A percentile compares a stretch with the other conserved stretches of the same genome.
phyloP scores from a whole-genome alignment of 2,329 filamentous ascomycete species.

The Epichloe gansuensis region DNA sequence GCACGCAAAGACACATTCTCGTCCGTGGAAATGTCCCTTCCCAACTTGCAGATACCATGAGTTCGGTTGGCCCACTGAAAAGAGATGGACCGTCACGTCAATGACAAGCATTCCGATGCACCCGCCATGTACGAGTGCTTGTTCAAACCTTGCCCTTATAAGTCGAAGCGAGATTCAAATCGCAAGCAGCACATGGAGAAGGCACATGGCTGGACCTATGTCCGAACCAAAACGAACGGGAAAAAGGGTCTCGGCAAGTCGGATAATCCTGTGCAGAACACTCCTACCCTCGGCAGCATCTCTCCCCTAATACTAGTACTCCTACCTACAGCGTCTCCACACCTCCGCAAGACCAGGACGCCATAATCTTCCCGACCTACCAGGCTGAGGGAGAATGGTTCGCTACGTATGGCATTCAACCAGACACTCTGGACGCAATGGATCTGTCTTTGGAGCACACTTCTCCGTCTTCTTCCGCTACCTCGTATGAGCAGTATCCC shows the following conservation, averaged over 20 bases:
- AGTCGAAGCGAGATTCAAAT: slow-evolving; percentile 91
- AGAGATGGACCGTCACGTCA: slow-evolving; percentile 88
- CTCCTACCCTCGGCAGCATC: slow-evolving; percentile 49
- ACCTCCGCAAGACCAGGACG: slow-evolving; percentile 37
- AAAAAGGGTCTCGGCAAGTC: slow-evolving; percentile 41
- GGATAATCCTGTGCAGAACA: slow-evolving; percentile 35
- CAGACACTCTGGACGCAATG: slow-evolving; percentile 27
- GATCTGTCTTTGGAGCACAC: slow-evolving; percentile 26
- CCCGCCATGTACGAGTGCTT: slow-evolving; percentile 76
- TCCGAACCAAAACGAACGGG: slow-evolving; percentile 85
- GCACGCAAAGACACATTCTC: slow-evolving; percentile 94
- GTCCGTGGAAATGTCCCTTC: slow-evolving; percentile 86
- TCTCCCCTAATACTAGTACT: slow-evolving; percentile 47
- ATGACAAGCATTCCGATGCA: slow-evolving; percentile 81
- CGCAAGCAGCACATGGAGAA: slow-evolving; percentile 99
- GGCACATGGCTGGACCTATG: slow-evolving; percentile 80
- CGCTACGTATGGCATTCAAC: slow-evolving; percentile 18
- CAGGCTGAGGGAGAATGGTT: slow-evolving; percentile 34
- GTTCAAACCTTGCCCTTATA: slow-evolving; percentile 77
- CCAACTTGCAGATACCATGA: slow-evolving; percentile 79
- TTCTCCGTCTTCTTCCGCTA: slow-evolving; percentile 24
- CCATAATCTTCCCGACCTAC: slow-evolving; percentile 34
- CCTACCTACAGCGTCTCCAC: slow-evolving; percentile 40
- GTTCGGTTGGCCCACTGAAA: slow-evolving; percentile 92
- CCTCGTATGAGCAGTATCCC: slow-evolving; percentile 41